These are phyloP conservation scores for Moniliophthora roreri DNA, from an alignment of 1,284 basidiomycete species.

Conservation along the genomic window DNA sequence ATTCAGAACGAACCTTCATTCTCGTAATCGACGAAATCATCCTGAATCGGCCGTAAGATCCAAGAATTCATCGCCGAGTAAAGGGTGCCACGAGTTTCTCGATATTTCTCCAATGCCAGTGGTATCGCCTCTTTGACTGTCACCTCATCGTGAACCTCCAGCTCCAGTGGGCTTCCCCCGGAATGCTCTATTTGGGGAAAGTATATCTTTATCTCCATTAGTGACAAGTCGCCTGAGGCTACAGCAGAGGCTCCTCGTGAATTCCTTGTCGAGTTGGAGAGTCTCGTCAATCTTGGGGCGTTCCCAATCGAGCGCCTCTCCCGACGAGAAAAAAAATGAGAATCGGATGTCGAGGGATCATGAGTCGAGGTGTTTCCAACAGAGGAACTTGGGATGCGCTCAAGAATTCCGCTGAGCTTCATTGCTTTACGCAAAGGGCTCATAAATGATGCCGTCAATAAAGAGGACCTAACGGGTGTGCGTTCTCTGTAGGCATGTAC, in stretches of 20 bases:
- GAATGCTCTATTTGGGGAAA: conserved; percentile 6
- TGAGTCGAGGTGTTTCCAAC: neutral
- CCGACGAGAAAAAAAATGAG: no score
- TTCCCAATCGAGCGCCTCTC: no score
- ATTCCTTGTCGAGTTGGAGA: no score
- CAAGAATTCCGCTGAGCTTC: conserved; percentile 3
- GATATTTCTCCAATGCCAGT: conserved; percentile 10
- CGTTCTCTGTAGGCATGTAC: neutral
- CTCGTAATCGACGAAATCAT: conserved; percentile 8
- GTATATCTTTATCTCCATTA: conserved; percentile 1
- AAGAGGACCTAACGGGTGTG: neutral
- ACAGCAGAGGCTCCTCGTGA: no score
- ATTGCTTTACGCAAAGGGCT: conserved; percentile 7
- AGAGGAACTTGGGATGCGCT: neutral
- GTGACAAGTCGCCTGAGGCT: no score
- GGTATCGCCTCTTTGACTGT: conserved; percentile 7
- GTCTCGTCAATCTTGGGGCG: no score
- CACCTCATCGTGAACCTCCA: conserved; percentile 6
- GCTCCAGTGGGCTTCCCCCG: neutral
- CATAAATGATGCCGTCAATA: neutral
- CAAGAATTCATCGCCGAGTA: conserved; percentile 7
- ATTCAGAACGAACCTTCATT: conserved; percentile 2
- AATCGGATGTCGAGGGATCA: no score
- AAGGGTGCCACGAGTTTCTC: no score
- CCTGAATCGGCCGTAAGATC: neutral